phyloP scores from a whole-genome alignment of 2,329 filamentous ascomycete species.

The Penicillium concentricum region DNA sequence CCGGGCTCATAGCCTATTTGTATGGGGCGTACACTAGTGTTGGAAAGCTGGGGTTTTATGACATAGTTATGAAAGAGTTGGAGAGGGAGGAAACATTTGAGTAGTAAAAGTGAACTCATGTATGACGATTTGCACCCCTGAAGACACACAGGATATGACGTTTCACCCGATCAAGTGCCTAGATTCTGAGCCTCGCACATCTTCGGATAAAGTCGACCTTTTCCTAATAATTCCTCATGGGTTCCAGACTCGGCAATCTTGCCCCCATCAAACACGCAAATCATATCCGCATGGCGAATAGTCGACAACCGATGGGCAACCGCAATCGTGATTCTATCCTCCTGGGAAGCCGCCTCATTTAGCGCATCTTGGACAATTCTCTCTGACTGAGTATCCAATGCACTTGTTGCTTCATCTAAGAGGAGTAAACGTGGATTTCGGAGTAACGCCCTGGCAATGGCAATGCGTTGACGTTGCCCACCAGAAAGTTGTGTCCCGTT shows the following conservation, averaged over 20 bases:
- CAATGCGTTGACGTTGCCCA: slow-evolving; percentile 54
- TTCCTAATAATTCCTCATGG: slow-evolving; percentile 37
- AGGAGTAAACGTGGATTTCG: slow-evolving; percentile 71
- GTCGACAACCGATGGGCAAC: slow-evolving; percentile 32
- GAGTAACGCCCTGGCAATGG: slow-evolving; percentile 54
- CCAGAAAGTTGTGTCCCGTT: slow-evolving; percentile 8
- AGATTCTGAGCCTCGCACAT: slow-evolving; percentile 37
- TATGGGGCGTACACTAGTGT: too few species aligned
- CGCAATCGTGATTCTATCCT: slow-evolving; percentile 27
- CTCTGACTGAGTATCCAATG: slow-evolving; percentile 83
- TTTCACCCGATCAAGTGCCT: background rate
- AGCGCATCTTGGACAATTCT: slow-evolving; percentile 82
- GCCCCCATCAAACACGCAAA: slow-evolving; percentile 56
- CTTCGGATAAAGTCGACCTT: slow-evolving; percentile 38
- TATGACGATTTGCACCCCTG: background rate
- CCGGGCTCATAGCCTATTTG: too few species aligned
- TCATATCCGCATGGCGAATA: slow-evolving; percentile 66
- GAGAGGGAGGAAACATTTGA: too few species aligned
- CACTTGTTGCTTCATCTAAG: slow-evolving; percentile 86
- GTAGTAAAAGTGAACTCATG: background rate
- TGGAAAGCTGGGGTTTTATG: background rate
- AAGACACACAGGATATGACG: background rate
- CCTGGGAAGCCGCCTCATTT: slow-evolving; percentile 51
- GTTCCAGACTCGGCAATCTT: slow-evolving; percentile 42
- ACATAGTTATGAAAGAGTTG: too few species aligned